Percentiles rank a stretch among this genome's conserved stretches.
phyloP scores from a whole-genome alignment of 1,284 basidiomycete genomes.

The Rhodotorula sp. region DNA sequence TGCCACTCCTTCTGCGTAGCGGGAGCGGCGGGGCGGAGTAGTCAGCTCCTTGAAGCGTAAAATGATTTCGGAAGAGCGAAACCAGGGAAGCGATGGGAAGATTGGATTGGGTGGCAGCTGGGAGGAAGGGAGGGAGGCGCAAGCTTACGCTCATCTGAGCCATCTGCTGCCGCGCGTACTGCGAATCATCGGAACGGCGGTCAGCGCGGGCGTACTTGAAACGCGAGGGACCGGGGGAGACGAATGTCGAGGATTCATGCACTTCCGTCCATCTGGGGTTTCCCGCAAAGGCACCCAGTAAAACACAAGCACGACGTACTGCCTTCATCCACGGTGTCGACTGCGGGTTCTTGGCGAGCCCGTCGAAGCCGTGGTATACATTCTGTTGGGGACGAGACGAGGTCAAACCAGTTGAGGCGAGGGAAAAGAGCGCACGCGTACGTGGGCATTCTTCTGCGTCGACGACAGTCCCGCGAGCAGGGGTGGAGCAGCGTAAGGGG shows the following conservation, averaged over 20 bases:
- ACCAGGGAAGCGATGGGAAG: too few species aligned
- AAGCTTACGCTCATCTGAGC: not conserved
- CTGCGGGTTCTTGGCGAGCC: not conserved
- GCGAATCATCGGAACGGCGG: not conserved
- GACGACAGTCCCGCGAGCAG: too few species aligned
- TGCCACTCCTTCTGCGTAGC: not conserved
- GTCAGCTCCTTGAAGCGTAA: not conserved
- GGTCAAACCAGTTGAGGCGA: not conserved
- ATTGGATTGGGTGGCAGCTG: too few species aligned
- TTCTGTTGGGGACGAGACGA: not conserved
- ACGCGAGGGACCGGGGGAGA: too few species aligned
- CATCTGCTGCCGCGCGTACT: not conserved
- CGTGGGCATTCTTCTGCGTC: not conserved
- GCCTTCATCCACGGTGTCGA: not conserved
- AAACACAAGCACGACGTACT: not conserved
- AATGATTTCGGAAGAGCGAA: not conserved
- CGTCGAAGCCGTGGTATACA: constrained; percentile 9
- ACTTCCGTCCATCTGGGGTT: too few species aligned
- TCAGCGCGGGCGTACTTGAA: not conserved
- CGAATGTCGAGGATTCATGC: too few species aligned
- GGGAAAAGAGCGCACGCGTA: not conserved
- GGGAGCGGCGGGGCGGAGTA: too few species aligned
- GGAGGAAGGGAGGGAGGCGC: not conserved
- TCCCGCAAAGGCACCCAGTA: too few species aligned
- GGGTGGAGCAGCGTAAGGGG: too few species aligned